Conservation (phyloP, 2,329 filamentous ascomycete genomes). For the Hypomyces perniciosus region DNA sequence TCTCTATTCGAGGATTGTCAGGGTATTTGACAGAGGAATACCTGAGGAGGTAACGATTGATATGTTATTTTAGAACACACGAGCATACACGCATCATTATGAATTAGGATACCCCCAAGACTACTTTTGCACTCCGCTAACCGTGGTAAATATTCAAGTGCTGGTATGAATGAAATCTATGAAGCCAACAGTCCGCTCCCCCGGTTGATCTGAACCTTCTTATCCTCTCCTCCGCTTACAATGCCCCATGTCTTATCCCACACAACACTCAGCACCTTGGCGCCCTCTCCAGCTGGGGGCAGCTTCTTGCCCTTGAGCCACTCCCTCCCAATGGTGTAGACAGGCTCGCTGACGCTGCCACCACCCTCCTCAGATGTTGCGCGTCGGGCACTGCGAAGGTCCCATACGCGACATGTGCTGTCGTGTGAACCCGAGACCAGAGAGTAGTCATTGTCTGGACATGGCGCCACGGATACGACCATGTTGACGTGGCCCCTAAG, state of each 20-base stretch:
- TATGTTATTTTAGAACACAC: no score
- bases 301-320: constrained; percentile 59
- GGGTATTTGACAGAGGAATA: background rate
- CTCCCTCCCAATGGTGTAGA: constrained; percentile 72
- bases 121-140: constrained; percentile 2
- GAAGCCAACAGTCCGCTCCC: constrained; percentile 47
- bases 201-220: constrained; percentile 85
- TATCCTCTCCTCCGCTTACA: constrained; percentile 88
- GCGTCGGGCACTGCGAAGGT: constrained; percentile 66
- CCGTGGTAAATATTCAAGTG: constrained; percentile 8
- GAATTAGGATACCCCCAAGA: background rate
- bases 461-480: constrained; percentile 45
- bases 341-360: constrained; percentile 61
- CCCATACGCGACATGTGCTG: constrained; percentile 90
- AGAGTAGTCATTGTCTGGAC: constrained; percentile 66
- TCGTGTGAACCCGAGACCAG: constrained; percentile 88
- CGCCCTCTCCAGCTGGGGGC: constrained; percentile 68
- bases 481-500: constrained; percentile 82
- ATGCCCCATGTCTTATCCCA: constrained; percentile 88
- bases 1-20: background rate
- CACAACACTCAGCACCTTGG: constrained; percentile 81
- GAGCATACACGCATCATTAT: background rate
- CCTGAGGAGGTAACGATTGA: background rate
- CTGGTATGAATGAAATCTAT: constrained; percentile 18
- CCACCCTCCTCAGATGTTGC: constrained; percentile 55